A percentile compares a stretch with the other conserved stretches of the same genome.
These are phyloP conservation scores for Tylopilus intermedius DNA, from an alignment of 768 basidiomycete species.

Conservation along the genomic window DNA sequence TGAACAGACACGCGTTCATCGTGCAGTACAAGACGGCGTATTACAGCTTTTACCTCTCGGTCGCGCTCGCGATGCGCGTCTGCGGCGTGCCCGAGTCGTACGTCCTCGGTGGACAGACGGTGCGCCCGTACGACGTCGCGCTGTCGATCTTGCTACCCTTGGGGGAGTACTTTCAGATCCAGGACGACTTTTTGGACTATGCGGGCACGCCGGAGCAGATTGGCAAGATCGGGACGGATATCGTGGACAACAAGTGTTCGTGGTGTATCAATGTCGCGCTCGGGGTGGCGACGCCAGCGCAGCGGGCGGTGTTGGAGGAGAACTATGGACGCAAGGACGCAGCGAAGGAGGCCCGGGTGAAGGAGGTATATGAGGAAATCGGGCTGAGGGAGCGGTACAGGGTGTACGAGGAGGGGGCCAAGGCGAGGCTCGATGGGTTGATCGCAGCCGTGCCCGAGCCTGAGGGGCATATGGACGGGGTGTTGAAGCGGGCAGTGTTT, in stretches of 20 bases:
- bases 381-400: conserved; percentile 63
- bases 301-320: conserved; percentile 55
- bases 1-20: conserved; percentile 75
- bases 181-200: conserved; percentile 96
- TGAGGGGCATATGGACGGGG: conserved; percentile 35
- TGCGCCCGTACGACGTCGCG: conserved; percentile 67
- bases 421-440: conserved; percentile 57
- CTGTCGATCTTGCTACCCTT: conserved; percentile 81
- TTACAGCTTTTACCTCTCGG: conserved; percentile 98
- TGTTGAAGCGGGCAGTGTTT: conserved; percentile 67
- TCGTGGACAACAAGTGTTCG: conserved; percentile 97
- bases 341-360: conserved; percentile 51
- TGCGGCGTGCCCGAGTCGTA: conserved; percentile 55
- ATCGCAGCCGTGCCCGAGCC: conserved; percentile 73
- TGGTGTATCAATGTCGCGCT: conserved; percentile 94
- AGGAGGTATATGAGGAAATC: conserved; percentile 67
- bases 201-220: conserved; percentile 85
- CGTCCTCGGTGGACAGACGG: conserved; percentile 34
- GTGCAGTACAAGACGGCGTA: conserved; percentile 97
- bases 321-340: conserved; percentile 59
- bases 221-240: conserved; percentile 97
- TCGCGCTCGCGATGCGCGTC: conserved; percentile 89
- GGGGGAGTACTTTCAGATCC: conserved; percentile 98
- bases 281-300: conserved; percentile 46
- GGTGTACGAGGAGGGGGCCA: conserved; percentile 74